Evolutionary conservation across 1,139 yeast species (phyloP).

Genomic region (Sugiyamaella paludigena): DNA sequence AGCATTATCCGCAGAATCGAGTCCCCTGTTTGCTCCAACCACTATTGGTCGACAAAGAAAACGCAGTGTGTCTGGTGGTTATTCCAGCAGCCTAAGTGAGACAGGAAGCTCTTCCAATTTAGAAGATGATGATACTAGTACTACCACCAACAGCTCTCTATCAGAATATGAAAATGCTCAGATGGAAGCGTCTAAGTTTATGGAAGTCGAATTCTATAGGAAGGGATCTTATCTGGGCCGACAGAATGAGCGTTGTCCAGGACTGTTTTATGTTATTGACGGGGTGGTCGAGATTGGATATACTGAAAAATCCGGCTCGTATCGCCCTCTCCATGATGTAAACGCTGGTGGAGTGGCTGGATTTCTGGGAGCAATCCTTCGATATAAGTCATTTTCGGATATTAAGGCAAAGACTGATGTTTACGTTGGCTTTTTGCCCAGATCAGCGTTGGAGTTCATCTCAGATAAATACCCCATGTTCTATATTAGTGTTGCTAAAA

Average conservation of each 20-base stretch:
- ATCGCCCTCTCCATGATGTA: conserved; percentile 55
- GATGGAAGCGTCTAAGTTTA: conserved; percentile 59
- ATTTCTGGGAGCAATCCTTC: conserved; percentile 74
- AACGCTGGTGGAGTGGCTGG: conserved; percentile 85
- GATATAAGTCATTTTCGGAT: conserved; percentile 74
- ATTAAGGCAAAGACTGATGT: conserved; percentile 58
- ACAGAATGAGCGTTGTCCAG: conserved; percentile 66
- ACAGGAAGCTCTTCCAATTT: conserved; percentile 3
- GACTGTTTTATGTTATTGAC: conserved; percentile 74
- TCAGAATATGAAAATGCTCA: conserved; percentile 49
- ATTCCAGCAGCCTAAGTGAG: conserved; percentile 13
- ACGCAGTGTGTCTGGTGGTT: too few relatives aligned
- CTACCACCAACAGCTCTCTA: conserved; percentile 8
- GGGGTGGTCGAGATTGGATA: conserved; percentile 68
- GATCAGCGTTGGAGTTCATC: conserved; percentile 58
- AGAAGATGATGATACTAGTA: conserved; percentile 5
- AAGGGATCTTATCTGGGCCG: conserved; percentile 58
- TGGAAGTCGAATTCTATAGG: conserved; percentile 56
- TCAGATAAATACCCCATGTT: conserved; percentile 75
- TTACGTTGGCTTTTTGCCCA: conserved; percentile 71
- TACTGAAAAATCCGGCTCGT: conserved; percentile 34
- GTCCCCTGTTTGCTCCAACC: conserved; percentile 23
- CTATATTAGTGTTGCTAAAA: conserved; percentile 73
- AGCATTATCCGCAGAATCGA: conserved; percentile 25
- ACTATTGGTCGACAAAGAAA: background rate